A percentile compares a stretch with the other conserved stretches of the same genome.
phyloP scores from a whole-genome alignment of 2,329 filamentous ascomycete species.

The Ceratocystis ficicola region DNA sequence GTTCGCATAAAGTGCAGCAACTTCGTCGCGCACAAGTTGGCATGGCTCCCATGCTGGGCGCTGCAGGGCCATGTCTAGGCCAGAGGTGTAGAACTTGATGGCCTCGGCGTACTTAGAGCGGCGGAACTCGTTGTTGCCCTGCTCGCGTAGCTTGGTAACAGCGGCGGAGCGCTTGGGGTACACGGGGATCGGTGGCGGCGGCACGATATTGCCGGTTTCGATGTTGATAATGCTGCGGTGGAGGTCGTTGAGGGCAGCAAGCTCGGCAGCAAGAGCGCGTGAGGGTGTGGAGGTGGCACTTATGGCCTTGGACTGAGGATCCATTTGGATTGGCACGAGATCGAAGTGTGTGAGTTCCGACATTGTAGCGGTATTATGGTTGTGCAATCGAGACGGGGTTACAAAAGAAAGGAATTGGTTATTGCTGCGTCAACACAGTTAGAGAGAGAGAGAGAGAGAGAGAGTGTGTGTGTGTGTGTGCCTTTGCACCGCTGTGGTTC shows the following conservation, averaged over 20 bases:
- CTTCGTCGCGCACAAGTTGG: conserved; percentile 72
- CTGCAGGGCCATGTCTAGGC: conserved; percentile 73
- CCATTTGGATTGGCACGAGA: conserved; percentile 67
- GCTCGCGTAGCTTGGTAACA: conserved; percentile 82
- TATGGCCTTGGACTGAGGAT: conserved; percentile 70
- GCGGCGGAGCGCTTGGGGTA: conserved; percentile 84
- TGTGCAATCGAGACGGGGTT: background rate
- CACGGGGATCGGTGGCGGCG: conserved; percentile 77
- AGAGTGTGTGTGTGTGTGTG: background rate
- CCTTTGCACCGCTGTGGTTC: too few relatives aligned
- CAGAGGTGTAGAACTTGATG: conserved; percentile 69
- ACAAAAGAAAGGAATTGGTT: background rate
- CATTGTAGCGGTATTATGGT: conserved; percentile 32
- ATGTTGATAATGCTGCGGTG: conserved; percentile 61
- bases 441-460: background rate
- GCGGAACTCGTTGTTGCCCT: conserved; percentile 70
- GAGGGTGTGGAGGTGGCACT: conserved; percentile 37
- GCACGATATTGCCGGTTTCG: conserved; percentile 50
- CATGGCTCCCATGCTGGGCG: conserved; percentile 82
- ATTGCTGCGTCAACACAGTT: too few relatives aligned
- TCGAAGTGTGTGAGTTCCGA: conserved; percentile 62
- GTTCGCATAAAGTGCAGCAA: conserved; percentile 68
- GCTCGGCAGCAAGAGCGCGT: conserved; percentile 47
- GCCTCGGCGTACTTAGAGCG: conserved; percentile 65
- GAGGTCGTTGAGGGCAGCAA: conserved; percentile 63